Percentiles rank a stretch among this genome's conserved stretches.
Evolutionary conservation across 139 green algal genomes (phyloP).

Genomic region (Chlorella ohadii): DNA sequence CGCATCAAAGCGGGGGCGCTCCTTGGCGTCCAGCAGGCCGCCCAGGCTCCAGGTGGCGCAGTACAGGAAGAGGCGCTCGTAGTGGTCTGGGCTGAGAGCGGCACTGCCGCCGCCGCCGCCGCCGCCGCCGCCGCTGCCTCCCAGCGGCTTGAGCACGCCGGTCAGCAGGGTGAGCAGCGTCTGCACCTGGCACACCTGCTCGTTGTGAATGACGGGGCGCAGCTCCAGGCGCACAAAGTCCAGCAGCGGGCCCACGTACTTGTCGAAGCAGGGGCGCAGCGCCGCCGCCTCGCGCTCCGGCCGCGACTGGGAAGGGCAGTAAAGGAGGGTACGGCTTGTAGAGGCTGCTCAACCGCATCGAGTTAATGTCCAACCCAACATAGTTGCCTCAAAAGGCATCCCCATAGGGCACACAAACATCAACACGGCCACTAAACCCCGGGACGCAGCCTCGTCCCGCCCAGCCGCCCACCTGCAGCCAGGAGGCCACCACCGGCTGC

Average conservation of each 20-base stretch:
- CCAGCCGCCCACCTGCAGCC: conserved; percentile 63
- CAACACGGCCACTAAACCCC: no score
- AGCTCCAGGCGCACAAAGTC: conserved; percentile 80
- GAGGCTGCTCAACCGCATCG: no score
- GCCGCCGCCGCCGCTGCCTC: conserved; percentile 6
- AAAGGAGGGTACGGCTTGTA: no score
- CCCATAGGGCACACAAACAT: no score
- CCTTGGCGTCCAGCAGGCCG: conserved; percentile 80
- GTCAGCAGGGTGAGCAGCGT: conserved; percentile 88
- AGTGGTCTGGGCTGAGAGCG: conserved; percentile 50
- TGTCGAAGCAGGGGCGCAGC: conserved; percentile 83
- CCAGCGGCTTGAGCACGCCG: conserved; percentile 60
- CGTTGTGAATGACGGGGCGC: conserved; percentile 87
- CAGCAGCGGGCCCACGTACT: conserved; percentile 83
- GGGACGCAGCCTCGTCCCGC: background rate
- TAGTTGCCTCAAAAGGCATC: no score
- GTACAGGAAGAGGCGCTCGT: conserved; percentile 92
- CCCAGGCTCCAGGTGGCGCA: conserved; percentile 87
- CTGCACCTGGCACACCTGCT: conserved; percentile 80
- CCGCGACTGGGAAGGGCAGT: no score
- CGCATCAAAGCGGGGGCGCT: conserved; percentile 79
- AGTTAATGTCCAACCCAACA: no score
- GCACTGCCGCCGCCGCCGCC: background rate
- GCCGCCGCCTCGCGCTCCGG: conserved; percentile 53
- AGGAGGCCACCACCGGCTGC: conserved; percentile 85